These are phyloP conservation scores for Fomitopsis betulina DNA, from an alignment of 1,284 basidiomycete genomes.

Conservation along the genomic window DNA sequence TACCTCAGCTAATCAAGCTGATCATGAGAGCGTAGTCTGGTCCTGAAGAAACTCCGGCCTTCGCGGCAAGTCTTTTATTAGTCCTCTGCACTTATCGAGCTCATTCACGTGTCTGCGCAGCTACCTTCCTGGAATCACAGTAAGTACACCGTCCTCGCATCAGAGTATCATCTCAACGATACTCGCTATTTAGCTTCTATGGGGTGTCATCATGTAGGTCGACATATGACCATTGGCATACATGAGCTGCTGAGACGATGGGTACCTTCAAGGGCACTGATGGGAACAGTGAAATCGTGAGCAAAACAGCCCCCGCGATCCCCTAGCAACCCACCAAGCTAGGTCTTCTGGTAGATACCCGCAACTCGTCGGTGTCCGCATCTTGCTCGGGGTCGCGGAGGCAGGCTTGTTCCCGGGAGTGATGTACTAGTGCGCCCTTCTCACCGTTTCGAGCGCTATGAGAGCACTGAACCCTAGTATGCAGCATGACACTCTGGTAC, in stretches of 20 bases:
- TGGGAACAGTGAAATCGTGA: slow-evolving; percentile 63
- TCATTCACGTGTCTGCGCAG: slow-evolving; percentile 1
- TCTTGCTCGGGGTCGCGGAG: slow-evolving; percentile 62
- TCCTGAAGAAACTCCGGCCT: slow-evolving; percentile 30
- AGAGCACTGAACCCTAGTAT: background rate
- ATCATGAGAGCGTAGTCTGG: slow-evolving; percentile 17
- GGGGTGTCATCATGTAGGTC: slow-evolving; percentile 23
- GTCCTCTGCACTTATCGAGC: background rate
- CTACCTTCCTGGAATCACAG: slow-evolving; percentile 30
- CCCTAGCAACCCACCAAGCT: background rate
- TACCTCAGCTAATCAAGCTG: background rate
- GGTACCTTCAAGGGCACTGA: slow-evolving; percentile 41
- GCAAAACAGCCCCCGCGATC: background rate
- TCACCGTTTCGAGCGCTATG: background rate
- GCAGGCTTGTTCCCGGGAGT: slow-evolving; percentile 69
- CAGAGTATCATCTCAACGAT: background rate
- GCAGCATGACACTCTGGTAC: slow-evolving; percentile 31
- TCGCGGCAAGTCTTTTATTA: slow-evolving; percentile 13
- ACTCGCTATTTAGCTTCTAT: slow-evolving; percentile 16
- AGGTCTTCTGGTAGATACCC: slow-evolving; percentile 39
- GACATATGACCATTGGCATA: too few species aligned
- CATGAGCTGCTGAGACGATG: too few species aligned
- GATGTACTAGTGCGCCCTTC: slow-evolving; percentile 46
- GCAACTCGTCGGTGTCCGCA: slow-evolving; percentile 56
- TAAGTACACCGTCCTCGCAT: slow-evolving; percentile 1